phyloP scores from a whole-genome alignment of 2,329 filamentous ascomycete genomes.

The Fusarium verrucosum region DNA sequence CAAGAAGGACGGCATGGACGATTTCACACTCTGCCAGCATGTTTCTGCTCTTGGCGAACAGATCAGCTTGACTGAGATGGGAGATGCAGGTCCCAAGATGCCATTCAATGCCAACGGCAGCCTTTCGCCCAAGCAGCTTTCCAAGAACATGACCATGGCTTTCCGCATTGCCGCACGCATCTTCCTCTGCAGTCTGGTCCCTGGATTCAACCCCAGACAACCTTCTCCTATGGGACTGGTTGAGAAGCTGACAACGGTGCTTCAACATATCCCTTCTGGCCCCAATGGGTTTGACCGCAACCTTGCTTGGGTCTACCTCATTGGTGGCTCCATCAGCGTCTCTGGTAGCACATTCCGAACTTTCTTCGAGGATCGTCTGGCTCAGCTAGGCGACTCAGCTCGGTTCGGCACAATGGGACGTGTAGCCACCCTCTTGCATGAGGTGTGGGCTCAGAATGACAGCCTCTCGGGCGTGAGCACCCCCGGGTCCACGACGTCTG shows the following conservation, averaged over 20 bases:
- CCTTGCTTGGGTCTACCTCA: slow-evolving; percentile 91
- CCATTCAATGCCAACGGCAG: slow-evolving; percentile 75
- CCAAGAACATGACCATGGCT: slow-evolving; percentile 86
- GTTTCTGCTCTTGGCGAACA: slow-evolving; percentile 88
- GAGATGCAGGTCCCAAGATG: slow-evolving; percentile 66
- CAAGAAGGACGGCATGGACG: slow-evolving; percentile 83
- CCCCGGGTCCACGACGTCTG: slow-evolving; percentile 50
- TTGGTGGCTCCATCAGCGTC: slow-evolving; percentile 82
- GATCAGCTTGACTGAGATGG: slow-evolving; percentile 81
- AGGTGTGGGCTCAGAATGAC: slow-evolving; percentile 86
- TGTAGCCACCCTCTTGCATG: slow-evolving; percentile 78
- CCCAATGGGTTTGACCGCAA: slow-evolving; percentile 86
- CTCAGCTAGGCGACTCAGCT: slow-evolving; percentile 78
- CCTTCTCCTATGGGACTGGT: slow-evolving; percentile 79
- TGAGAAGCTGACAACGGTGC: slow-evolving; percentile 77
- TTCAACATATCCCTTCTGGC: slow-evolving; percentile 85
- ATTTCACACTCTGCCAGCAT: slow-evolving; percentile 87
- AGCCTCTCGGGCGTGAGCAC: slow-evolving; percentile 53
- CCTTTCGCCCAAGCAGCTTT: slow-evolving; percentile 83
- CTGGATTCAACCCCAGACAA: slow-evolving; percentile 82
- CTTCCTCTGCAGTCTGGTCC: slow-evolving; percentile 95
- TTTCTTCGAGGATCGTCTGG: slow-evolving; percentile 79
- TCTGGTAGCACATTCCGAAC: slow-evolving; percentile 77
- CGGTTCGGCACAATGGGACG: slow-evolving; percentile 87
- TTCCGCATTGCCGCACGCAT: slow-evolving; percentile 94